Evolutionary conservation across 257 asterid genomes (phyloP).

Genomic region (Solanum appendiculatum): DNA sequence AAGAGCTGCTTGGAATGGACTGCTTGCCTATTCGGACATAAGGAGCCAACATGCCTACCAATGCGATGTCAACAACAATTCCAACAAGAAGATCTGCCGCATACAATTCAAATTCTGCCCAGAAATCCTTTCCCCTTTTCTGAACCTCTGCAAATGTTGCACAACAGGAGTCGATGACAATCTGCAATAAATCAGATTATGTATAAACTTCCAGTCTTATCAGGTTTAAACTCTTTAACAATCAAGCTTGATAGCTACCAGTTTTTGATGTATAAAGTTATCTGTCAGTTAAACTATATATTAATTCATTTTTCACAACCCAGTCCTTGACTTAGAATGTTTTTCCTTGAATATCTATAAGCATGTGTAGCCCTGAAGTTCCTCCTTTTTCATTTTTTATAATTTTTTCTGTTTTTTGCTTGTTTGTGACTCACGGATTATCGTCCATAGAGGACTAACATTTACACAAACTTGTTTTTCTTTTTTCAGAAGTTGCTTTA

Average conservation of each 20-base stretch:
- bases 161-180: slow-evolving; percentile 88
- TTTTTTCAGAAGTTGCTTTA: neutral
- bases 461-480: neutral
- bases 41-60: slow-evolving; percentile 97
- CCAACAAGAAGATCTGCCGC: slow-evolving; percentile 94
- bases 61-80: slow-evolving; percentile 79
- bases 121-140: slow-evolving; percentile 88
- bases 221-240: neutral
- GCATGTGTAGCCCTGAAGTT: neutral
- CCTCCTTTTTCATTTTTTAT: neutral
- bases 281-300: neutral
- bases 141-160: slow-evolving; percentile 97
- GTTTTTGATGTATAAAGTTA: neutral
- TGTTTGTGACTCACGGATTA: neutral
- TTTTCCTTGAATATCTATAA: neutral
- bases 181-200: slow-evolving; percentile 24
- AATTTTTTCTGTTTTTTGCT: neutral
- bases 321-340: neutral
- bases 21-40: slow-evolving; percentile 72
- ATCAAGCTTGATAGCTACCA: neutral
- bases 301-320: neutral
- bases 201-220: neutral
- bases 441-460: neutral
- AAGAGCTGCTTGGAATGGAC: slow-evolving; percentile 50
- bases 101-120: slow-evolving; percentile 95